Percentiles rank a stretch among this genome's conserved stretches.
Conservation (phyloP, 768 basidiomycete genomes). For the Suillus subluteus region DNA sequence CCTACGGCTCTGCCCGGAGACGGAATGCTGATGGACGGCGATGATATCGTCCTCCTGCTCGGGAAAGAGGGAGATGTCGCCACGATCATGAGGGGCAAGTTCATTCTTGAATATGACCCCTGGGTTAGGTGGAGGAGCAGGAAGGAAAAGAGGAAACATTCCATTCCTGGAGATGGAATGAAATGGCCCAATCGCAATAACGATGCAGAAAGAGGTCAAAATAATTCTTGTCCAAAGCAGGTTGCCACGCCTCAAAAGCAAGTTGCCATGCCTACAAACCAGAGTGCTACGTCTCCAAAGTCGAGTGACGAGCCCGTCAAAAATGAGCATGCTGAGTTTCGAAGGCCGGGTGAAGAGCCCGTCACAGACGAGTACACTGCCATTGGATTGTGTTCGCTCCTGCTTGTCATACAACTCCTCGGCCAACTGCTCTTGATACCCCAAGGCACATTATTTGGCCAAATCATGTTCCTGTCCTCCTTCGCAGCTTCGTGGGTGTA, state of each 20-base stretch:
- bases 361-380: constrained; percentile 12
- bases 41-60: constrained; percentile 19
- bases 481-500: constrained; percentile 37
- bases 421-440: constrained; percentile 40
- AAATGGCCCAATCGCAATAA: constrained; percentile 8
- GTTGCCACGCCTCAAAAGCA: not conserved
- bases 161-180: not conserved
- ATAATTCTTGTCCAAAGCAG: not conserved
- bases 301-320: too few species aligned
- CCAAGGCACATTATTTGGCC: constrained; percentile 37
- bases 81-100: constrained; percentile 20
- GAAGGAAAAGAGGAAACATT: not conserved
- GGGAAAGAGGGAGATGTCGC: constrained; percentile 19
- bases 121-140: not conserved
- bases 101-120: constrained; percentile 26
- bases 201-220: not conserved
- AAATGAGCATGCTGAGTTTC: too few species aligned
- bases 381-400: constrained; percentile 33
- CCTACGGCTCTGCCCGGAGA: constrained; percentile 32
- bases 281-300: not conserved
- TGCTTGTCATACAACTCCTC: constrained; percentile 37
- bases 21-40: constrained; percentile 22
- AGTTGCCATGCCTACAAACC: not conserved
- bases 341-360: too few species aligned
- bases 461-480: constrained; percentile 36